phyloP scores from a whole-genome alignment of 371 early-diverging fungal species.

The Dentiscutata heterogama region DNA sequence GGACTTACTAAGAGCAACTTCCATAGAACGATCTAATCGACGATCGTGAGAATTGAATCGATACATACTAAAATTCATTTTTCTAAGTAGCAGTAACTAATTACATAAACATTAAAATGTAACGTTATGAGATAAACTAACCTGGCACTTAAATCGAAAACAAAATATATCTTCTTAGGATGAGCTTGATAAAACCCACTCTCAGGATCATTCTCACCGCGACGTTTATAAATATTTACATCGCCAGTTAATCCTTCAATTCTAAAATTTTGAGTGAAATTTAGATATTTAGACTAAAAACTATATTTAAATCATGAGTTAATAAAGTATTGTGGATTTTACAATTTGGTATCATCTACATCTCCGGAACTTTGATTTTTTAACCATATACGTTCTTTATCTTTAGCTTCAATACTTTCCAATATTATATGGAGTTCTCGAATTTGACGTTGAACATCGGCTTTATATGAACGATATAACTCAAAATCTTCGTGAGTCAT shows the following conservation, averaged over 20 bases:
- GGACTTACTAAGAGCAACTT: constrained; percentile 71
- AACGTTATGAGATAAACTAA: constrained; percentile 46
- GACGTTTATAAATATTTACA: constrained; percentile 79
- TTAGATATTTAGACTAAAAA: too few species aligned
- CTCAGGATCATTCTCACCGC: constrained; percentile 83
- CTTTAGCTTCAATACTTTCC: constrained; percentile 82
- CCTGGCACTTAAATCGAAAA: constrained; percentile 81
- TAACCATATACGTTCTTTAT: constrained; percentile 87
- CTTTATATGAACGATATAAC: constrained; percentile 66
- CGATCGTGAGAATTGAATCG: constrained; percentile 79
- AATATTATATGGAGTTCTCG: constrained; percentile 82
- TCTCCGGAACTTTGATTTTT: constrained; percentile 86
- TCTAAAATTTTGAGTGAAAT: constrained; percentile 43
- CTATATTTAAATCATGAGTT: too few species aligned
- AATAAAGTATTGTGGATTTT: constrained; percentile 19
- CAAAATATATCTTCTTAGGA: constrained; percentile 85
- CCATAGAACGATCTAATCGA: constrained; percentile 76
- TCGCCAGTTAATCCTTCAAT: constrained; percentile 87
- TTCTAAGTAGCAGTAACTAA: too few species aligned
- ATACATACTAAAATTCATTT: constrained; percentile 66
- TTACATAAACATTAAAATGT: too few species aligned
- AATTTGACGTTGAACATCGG: constrained; percentile 75
- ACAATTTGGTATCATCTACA: constrained; percentile 85
- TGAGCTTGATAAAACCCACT: constrained; percentile 71
- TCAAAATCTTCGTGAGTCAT: constrained; percentile 80